A percentile compares a stretch with the other conserved stretches of the same genome.
Conservation (phyloP, 2,329 filamentous ascomycete species). For the Pyricularia sp. region DNA sequence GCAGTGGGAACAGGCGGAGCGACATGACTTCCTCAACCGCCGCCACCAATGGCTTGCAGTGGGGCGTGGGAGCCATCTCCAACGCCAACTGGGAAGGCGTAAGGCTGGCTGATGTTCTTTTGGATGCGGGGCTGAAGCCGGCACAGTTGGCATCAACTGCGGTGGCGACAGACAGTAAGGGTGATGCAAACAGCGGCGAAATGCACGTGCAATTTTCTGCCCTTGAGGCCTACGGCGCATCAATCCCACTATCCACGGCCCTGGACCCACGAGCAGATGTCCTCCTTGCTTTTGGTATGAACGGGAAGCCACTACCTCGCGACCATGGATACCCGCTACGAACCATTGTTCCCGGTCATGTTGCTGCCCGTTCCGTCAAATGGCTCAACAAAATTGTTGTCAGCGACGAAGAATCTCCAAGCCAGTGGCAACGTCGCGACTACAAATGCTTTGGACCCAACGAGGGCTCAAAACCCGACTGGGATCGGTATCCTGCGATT, state of each 20-base stretch:
- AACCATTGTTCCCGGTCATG: conserved; percentile 53
- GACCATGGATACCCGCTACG: conserved; percentile 60
- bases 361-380: conserved; percentile 59
- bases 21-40: conserved; percentile 45
- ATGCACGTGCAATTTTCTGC: conserved; percentile 51
- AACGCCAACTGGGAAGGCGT: conserved; percentile 52
- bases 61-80: conserved; percentile 50
- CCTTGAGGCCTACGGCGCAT: conserved; percentile 51
- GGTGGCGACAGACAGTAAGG: not conserved
- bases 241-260: conserved; percentile 49
- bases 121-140: conserved; percentile 39
- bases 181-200: conserved; percentile 27
- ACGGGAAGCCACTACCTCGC: conserved; percentile 49
- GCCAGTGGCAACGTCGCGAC: conserved; percentile 57
- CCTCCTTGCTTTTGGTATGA: conserved; percentile 59
- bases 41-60: conserved; percentile 47
- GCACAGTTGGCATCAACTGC: conserved; percentile 9
- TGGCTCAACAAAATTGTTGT: conserved; percentile 58
- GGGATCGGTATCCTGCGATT: conserved; percentile 53
- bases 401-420: conserved; percentile 56
- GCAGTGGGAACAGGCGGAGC: conserved; percentile 49
- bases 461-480: conserved; percentile 45
- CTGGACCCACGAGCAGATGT: conserved; percentile 54
- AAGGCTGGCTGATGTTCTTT: conserved; percentile 42
- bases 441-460: conserved; percentile 63